Evolutionary conservation across 2,329 filamentous ascomycete species (phyloP), one percentile per base, ranked within the genome.

Genomic region (Xylaria multiplex): DNA sequence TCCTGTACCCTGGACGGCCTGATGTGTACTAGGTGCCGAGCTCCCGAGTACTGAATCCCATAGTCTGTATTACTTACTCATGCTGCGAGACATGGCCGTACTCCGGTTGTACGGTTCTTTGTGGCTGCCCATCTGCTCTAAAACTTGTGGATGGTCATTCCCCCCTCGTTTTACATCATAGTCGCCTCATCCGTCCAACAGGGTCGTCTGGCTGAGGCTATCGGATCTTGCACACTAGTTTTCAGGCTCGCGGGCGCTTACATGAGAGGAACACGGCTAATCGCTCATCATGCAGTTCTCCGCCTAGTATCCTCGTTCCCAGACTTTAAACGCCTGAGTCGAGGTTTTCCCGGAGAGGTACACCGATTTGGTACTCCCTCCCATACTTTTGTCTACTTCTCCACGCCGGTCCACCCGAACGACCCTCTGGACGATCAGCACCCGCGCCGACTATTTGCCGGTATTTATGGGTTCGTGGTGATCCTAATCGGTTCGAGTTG

Each of bases 231-330:
- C 64, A 66, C 68, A 45, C 54, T 70, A 70, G 63, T 61, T 65
- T 68, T 69, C 56, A 61, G 46, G 55, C 56, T 27, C 40, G 53
- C 71, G 74, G 74, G 62, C 56, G 58, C 67, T 72, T 73, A 74
- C 75, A 74, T 74, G 64, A 67, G 71, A 66, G 64, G 70, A 74
- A 72, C 69, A 74, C 70, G 65, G 72, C 77, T 79, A 73, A 79
- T 74, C 68, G 57, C 68, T 74, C 68, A 66, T 69, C 67, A 79
- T 80, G 79, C 78, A 81, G 80, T 75, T 72, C 70, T 68, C 77
- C 77, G 74, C 69, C 60, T 70, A 58, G 57, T 75, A 67, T 70
- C 65, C 66, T 74, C 70, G 66, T 71, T 71, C 59, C 50, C 13
- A 53, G 49, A 62, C 43, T 60, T 37, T 42, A 46, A 48, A 55